Evolutionary conservation across 495 filamentous ascomycete species (phyloP), one percentile per base, ranked within the genome.

Genomic region (Symbiotaphrina buchneri): DNA sequence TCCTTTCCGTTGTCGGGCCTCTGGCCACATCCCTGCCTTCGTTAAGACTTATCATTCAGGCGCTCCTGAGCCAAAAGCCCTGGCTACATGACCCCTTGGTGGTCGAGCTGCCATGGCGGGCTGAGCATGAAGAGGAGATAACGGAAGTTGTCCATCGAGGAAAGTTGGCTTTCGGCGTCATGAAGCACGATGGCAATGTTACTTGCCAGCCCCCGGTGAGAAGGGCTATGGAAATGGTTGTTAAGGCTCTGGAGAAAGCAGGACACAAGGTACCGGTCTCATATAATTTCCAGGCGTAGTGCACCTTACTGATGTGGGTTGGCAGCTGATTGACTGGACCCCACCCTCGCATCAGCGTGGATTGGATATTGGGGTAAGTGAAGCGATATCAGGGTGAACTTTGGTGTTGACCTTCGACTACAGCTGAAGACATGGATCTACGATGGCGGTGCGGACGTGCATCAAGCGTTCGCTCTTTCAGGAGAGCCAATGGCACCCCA

Each of bases 21-120:
- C 36, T 74, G 13, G 56, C 62, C 1, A 51, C 54, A 1, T 59
- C 55, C 3, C 53, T 56, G 2, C 47, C 48, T 3, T 58, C 59
- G 5, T 34, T 76, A 30, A 52, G 48, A 21, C 42, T 74, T 5
- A 35, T 71, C 10, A 55, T 71, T 16, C 64, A 69, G 41, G 41
- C 54, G 0, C 39, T 76, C 4, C 43, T 78, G 13, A 47, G 39
- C 11, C 55, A 59, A 31, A 34, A 67, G 34, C 72, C 72, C 7
- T 78, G 72, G 72, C 47, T 65, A 5, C 54, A 65, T 41, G 72
- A 78, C 48, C 72, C 72, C 0, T 46, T 69, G 11, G 63, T 61
- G 1, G 36, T 59, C 25, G 61, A 72, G 34, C 35, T 78, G 3
- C 72, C 72, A 5, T 78, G 71, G 72, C 54, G 71, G 27, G 49